Conservation (phyloP, 495 filamentous ascomycete genomes). For the Neurospora tetrasperma region DNA sequence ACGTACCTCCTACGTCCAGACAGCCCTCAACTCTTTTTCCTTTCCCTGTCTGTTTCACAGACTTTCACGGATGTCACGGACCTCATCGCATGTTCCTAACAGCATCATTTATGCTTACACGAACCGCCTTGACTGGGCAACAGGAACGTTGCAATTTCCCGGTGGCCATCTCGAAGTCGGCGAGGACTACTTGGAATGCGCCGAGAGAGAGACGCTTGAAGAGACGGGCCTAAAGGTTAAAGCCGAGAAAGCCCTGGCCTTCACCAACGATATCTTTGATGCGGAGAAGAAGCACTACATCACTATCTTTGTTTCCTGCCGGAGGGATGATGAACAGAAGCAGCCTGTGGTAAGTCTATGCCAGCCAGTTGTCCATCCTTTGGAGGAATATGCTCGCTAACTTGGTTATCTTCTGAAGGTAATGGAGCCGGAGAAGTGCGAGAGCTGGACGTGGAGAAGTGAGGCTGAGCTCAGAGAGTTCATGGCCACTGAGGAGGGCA, state of each 20-base stretch:
- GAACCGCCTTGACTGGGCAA: not conserved
- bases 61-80: not conserved
- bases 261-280: slow-evolving; percentile 51
- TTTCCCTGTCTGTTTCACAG: not conserved
- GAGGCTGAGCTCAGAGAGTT: slow-evolving; percentile 36
- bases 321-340: slow-evolving; percentile 27
- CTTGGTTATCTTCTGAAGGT: slow-evolving; percentile 13
- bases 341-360: slow-evolving; percentile 39
- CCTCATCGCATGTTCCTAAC: not conserved
- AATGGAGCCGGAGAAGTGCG: slow-evolving; percentile 57
- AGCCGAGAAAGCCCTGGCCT: slow-evolving; percentile 37
- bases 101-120: not conserved
- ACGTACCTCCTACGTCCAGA: slow-evolving; percentile 5
- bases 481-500: slow-evolving; percentile 16
- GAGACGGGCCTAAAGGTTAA: slow-evolving; percentile 51
- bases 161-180: slow-evolving; percentile 61
- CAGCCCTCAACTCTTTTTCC: not conserved
- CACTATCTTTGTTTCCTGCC: slow-evolving; percentile 49
- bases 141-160: slow-evolving; percentile 52
- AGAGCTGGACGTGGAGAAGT: slow-evolving; percentile 49
- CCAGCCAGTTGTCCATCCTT: not conserved
- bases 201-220: slow-evolving; percentile 54
- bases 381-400: not conserved
- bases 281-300: slow-evolving; percentile 50
- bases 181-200: slow-evolving; percentile 47